Evolutionary conservation across 1,284 basidiomycete genomes (phyloP).

Genomic region (Ustilago esculenta): DNA sequence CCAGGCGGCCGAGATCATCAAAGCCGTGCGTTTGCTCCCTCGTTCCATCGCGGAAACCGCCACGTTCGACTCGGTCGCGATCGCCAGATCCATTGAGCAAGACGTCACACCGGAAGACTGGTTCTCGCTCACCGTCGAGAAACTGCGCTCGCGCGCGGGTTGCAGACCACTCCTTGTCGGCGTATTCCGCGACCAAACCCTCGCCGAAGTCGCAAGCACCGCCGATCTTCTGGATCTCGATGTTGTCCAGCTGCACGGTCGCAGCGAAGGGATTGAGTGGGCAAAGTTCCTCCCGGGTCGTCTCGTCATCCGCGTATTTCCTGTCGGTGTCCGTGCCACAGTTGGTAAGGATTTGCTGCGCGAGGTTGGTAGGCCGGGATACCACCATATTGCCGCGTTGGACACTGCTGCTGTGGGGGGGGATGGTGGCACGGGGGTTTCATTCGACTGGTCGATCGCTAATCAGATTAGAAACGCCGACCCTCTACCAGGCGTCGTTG

Average conservation of each 20-base stretch:
- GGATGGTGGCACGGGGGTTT: conserved; percentile 57
- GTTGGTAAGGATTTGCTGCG: conserved; percentile 31
- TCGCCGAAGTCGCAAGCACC: conserved; percentile 53
- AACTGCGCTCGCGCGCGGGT: conserved; percentile 39
- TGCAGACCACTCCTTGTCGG: conserved; percentile 61
- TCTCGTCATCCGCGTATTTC: conserved; percentile 62
- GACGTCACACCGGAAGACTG: conserved; percentile 52
- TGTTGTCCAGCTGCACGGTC: conserved; percentile 64
- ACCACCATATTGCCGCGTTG: conserved; percentile 61
- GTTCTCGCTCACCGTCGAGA: conserved; percentile 54
- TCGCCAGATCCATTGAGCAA: conserved; percentile 20
- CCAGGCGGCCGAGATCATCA: conserved; percentile 55
- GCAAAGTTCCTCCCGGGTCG: conserved; percentile 61
- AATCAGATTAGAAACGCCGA: conserved; percentile 31
- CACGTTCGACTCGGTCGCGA: neutral
- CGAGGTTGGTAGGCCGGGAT: conserved; percentile 54
- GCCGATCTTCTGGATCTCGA: conserved; percentile 56
- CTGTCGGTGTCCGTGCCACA: conserved; percentile 33
- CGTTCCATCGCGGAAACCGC: neutral
- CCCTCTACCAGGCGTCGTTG: conserved; percentile 25
- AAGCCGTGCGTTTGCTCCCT: conserved; percentile 49
- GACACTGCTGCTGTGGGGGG: conserved; percentile 50
- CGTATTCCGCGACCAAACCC: conserved; percentile 64
- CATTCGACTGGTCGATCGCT: conserved; percentile 60
- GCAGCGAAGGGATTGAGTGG: conserved; percentile 60